Evolutionary conservation across 2,329 filamentous ascomycete genomes (phyloP).

Genomic region (Westerdykella aurantiaca): DNA sequence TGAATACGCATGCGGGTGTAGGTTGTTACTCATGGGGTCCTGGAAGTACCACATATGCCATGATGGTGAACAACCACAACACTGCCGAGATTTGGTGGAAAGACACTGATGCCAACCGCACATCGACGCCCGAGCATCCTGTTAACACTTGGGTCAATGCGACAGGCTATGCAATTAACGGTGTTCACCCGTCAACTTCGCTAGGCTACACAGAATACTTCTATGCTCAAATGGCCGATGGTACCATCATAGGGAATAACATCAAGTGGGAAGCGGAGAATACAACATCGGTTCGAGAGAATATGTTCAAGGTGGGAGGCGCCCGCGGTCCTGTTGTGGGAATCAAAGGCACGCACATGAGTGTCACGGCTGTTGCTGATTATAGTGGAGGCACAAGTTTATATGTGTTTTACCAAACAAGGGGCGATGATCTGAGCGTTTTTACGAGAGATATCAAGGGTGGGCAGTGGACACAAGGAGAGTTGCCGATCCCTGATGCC

Average conservation of each 20-base stretch:
- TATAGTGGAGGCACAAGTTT: slow-evolving; percentile 14
- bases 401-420: slow-evolving; percentile 31
- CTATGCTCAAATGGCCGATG: slow-evolving; percentile 37
- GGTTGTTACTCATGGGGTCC: slow-evolving; percentile 42
- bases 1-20: slow-evolving; percentile 42
- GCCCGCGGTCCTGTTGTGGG: slow-evolving; percentile 23
- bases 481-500: slow-evolving; percentile 20
- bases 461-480: slow-evolving; percentile 26
- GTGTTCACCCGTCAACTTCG: slow-evolving; percentile 37
- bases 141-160: slow-evolving; percentile 38
- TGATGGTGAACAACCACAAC: slow-evolving; percentile 39
- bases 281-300: slow-evolving; percentile 24
- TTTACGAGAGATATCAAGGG: slow-evolving; percentile 20
- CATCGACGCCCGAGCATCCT: slow-evolving; percentile 29
- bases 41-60: slow-evolving; percentile 38
- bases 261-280: slow-evolving; percentile 37
- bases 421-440: slow-evolving; percentile 26
- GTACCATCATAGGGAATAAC: slow-evolving; percentile 37
- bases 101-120: slow-evolving; percentile 35
- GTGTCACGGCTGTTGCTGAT: slow-evolving; percentile 32
- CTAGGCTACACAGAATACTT: slow-evolving; percentile 42
- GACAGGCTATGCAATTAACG: slow-evolving; percentile 22
- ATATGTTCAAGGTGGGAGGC: slow-evolving; percentile 31
- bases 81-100: slow-evolving; percentile 42
- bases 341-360: slow-evolving; percentile 39